Evolutionary conservation across 148 eudicot genomes (phyloP).

Genomic region (Cornus florida): DNA sequence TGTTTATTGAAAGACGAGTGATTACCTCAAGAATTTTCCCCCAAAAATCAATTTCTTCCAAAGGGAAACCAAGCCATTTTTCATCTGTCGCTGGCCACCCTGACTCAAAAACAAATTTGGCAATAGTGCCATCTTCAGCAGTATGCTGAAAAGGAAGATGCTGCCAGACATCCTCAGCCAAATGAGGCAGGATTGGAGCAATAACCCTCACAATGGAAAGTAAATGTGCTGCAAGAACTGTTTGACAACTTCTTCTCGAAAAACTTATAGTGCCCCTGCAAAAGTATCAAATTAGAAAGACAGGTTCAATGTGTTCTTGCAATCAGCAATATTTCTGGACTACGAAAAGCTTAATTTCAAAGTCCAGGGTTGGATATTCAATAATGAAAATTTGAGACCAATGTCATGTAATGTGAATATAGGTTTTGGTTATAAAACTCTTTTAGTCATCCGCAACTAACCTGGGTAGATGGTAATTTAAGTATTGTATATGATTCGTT

Average conservation of each 20-base stretch:
- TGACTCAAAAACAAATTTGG: conserved; percentile 23
- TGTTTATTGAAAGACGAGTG: conserved; percentile 2
- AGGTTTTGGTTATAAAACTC: too few species aligned
- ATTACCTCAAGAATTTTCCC: conserved; percentile 83
- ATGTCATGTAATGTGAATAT: too few species aligned
- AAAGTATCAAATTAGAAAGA: conserved; percentile 3
- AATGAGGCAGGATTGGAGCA: conserved; percentile 96
- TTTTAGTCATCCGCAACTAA: too few species aligned
- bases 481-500: too few species aligned
- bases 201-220: conserved; percentile 66
- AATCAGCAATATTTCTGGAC: too few species aligned
- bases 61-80: conserved; percentile 70
- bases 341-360: too few species aligned
- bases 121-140: conserved; percentile 58
- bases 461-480: too few species aligned
- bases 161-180: conserved; percentile 98
- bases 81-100: conserved; percentile 70
- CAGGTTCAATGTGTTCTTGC: too few species aligned
- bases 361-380: too few species aligned
- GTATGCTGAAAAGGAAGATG: conserved; percentile 73
- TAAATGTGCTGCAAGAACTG: conserved; percentile 89
- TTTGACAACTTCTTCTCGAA: conserved; percentile 92
- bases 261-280: conserved; percentile 72
- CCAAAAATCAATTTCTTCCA: conserved; percentile 72
- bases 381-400: too few species aligned